phyloP scores from a whole-genome alignment of 2,329 filamentous ascomycete genomes.

The Arthrobotrys pseudoclavata region DNA sequence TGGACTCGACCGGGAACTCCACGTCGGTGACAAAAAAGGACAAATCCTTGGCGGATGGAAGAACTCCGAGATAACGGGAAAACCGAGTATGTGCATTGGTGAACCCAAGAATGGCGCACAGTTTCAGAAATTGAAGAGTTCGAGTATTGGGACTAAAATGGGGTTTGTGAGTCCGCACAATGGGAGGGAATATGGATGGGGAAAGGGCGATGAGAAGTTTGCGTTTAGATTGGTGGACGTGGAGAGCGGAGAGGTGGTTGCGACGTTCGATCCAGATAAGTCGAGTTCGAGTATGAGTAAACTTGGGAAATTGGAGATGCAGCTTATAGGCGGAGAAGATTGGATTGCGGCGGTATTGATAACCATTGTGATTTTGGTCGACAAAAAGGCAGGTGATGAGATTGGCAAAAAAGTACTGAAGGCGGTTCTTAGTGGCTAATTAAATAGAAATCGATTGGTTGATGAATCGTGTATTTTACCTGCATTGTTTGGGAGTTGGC shows the following conservation, averaged over 20 bases:
- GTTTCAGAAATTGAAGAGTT: constrained; percentile 26
- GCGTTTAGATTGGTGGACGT: constrained; percentile 13
- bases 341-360: constrained; percentile 24
- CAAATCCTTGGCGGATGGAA: constrained; percentile 28
- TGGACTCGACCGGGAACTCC: constrained; percentile 38
- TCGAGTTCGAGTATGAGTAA: constrained; percentile 19
- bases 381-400: constrained; percentile 17
- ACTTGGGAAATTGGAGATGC: constrained; percentile 29
- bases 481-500: background rate
- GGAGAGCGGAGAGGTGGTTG: constrained; percentile 19
- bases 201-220: constrained; percentile 9
- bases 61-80: constrained; percentile 10
- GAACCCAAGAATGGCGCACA: constrained; percentile 19
- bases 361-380: constrained; percentile 14
- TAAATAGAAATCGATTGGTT: background rate
- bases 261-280: constrained; percentile 18
- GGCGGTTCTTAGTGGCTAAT: constrained; percentile 27
- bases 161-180: constrained; percentile 26
- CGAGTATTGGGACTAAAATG: constrained; percentile 5
- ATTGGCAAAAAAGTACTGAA: constrained; percentile 33
- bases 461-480: background rate
- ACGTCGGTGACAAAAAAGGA: constrained; percentile 30
- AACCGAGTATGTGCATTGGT: constrained; percentile 33
- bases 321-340: constrained; percentile 21
- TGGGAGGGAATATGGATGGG: constrained; percentile 29